phyloP scores from a whole-genome alignment of 1,284 basidiomycete species.

The Rhodotorula sp. region DNA sequence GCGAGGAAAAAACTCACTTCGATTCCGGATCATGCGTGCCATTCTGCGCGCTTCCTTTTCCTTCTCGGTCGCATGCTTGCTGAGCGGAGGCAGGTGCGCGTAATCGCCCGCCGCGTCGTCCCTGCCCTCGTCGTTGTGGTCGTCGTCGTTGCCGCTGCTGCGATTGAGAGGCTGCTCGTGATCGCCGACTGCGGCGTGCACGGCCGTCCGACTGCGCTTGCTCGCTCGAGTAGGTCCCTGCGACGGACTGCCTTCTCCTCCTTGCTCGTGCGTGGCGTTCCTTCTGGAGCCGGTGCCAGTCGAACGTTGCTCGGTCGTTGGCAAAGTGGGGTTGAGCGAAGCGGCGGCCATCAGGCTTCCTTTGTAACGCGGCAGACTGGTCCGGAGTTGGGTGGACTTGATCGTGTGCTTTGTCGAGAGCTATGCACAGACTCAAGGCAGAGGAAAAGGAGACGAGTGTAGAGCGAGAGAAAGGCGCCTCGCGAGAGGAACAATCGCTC shows the following conservation, averaged over 20 bases:
- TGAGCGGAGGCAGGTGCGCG: background rate
- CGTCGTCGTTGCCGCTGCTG: background rate
- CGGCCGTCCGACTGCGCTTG: background rate
- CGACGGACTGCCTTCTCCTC: too few species aligned
- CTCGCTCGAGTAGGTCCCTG: too few species aligned
- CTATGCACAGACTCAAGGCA: background rate
- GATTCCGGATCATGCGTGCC: slow-evolving; percentile 38
- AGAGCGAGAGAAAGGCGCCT: background rate
- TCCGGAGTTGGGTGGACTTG: background rate
- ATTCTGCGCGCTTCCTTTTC: slow-evolving; percentile 31
- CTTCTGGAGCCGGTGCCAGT: background rate
- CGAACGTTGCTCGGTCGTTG: background rate
- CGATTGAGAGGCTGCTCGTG: background rate
- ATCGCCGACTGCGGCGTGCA: too few species aligned
- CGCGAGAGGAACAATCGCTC: background rate
- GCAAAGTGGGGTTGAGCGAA: background rate
- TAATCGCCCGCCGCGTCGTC: background rate
- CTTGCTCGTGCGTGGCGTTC: background rate
- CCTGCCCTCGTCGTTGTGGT: background rate
- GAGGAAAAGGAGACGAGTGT: background rate
- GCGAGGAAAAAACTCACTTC: slow-evolving; percentile 2
- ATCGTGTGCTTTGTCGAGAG: background rate
- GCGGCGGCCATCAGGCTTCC: background rate
- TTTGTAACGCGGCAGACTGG: too few species aligned
- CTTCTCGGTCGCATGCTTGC: slow-evolving; percentile 8